These are phyloP conservation scores for Sarocladium kiliense DNA, from an alignment of 2,329 filamentous ascomycete genomes.

Conservation along the genomic window DNA sequence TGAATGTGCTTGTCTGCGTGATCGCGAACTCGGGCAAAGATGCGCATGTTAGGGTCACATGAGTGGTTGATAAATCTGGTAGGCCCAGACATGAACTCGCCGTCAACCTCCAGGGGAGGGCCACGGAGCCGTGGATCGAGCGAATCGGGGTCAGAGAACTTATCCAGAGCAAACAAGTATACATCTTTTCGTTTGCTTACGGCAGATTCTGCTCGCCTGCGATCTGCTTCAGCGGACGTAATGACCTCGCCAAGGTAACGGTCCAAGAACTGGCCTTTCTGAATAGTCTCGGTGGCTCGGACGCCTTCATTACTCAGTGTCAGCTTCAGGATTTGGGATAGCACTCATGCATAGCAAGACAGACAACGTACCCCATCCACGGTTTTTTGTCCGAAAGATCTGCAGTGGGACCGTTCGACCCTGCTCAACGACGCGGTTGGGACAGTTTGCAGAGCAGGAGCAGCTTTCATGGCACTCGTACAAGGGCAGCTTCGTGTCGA, in stretches of 20 bases:
- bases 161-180: slow-evolving; percentile 78
- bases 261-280: slow-evolving; percentile 73
- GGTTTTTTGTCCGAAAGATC: slow-evolving; percentile 67
- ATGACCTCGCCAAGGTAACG: slow-evolving; percentile 71
- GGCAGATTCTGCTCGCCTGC: slow-evolving; percentile 52
- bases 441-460: slow-evolving; percentile 57
- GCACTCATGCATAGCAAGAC: neutral
- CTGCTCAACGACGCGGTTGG: slow-evolving; percentile 71
- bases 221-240: slow-evolving; percentile 57
- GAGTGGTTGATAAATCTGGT: slow-evolving; percentile 81
- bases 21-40: slow-evolving; percentile 75
- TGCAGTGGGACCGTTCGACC: slow-evolving; percentile 67
- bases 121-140: slow-evolving; percentile 51
- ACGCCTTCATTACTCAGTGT: slow-evolving; percentile 43
- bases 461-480: slow-evolving; percentile 78
- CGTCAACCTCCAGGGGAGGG: slow-evolving; percentile 57
- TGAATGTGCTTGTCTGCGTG: slow-evolving; percentile 70
- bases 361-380: slow-evolving; percentile 64
- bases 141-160: slow-evolving; percentile 59
- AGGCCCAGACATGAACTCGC: slow-evolving; percentile 72
- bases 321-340: neutral
- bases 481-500: slow-evolving; percentile 56
- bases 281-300: slow-evolving; percentile 57
- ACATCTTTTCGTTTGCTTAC: slow-evolving; percentile 63
- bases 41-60: slow-evolving; percentile 72